phyloP scores from a whole-genome alignment of 441 rosid species.

The Sinapis alba region DNA sequence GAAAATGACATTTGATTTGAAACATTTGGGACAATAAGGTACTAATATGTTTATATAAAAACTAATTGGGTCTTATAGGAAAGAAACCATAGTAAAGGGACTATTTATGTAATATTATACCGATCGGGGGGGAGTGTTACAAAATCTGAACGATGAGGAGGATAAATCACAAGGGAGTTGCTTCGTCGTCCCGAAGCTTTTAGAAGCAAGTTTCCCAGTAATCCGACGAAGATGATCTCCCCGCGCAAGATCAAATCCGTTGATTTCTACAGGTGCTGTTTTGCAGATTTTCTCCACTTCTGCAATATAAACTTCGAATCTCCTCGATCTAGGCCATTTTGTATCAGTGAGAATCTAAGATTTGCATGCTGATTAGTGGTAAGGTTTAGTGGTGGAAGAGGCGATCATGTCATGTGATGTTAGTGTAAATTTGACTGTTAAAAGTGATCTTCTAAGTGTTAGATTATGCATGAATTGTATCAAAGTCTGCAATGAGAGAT shows the following conservation, averaged over 20 bases:
- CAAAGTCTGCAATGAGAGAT: background rate
- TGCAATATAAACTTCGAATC: constrained; percentile 11
- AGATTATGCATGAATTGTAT: background rate
- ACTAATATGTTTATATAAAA: background rate
- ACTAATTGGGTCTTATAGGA: background rate
- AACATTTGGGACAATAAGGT: background rate
- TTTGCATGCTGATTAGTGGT: constrained; percentile 6
- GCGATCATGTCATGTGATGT: constrained; percentile 26
- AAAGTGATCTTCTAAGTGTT: background rate
- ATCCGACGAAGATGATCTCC: constrained; percentile 64
- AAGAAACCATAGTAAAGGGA: background rate
- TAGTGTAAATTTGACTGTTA: constrained; percentile 1
- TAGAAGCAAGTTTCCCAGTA: background rate
- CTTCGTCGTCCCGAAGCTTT: constrained; percentile 26
- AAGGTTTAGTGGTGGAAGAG: constrained; percentile 17
- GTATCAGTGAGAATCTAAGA: background rate
- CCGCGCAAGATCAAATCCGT: constrained; percentile 88
- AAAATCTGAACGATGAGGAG: constrained; percentile 35
- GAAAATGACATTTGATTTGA: background rate
- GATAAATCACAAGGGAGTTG: constrained; percentile 21
- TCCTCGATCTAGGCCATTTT: constrained; percentile 25
- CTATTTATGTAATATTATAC: background rate
- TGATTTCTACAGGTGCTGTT: constrained; percentile 86
- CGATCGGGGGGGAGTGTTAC: constrained; percentile 10
- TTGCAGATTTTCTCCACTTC: constrained; percentile 3